Evolutionary conservation across 306 rosid genomes (phyloP).

Genomic region (Pterocarpus santalinus): DNA sequence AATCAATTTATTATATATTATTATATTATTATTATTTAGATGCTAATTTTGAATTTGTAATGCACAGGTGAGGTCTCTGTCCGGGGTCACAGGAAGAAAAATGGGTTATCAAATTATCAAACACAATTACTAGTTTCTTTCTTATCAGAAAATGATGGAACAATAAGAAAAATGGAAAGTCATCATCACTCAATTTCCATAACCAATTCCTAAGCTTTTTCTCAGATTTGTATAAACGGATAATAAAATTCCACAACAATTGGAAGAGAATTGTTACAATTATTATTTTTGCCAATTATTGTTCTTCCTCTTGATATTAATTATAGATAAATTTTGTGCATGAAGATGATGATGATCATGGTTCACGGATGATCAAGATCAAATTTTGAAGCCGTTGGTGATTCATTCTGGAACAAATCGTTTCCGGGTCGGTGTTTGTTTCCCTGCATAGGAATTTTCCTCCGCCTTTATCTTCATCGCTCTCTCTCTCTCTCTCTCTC

Average conservation of each 20-base stretch:
- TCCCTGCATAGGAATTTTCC: conserved; percentile 4
- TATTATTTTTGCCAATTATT: neutral
- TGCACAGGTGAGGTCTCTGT: conserved; percentile 54
- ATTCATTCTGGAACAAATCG: conserved; percentile 47
- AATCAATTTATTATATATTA: no score
- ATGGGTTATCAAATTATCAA: neutral
- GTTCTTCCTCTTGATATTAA: conserved; percentile 31
- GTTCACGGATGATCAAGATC: conserved; percentile 39
- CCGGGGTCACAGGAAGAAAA: conserved; percentile 48
- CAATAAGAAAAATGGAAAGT: conserved; percentile 28
- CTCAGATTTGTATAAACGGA: conserved; percentile 26
- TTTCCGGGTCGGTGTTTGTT: conserved; percentile 54
- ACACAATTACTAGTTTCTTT: conserved; percentile 15
- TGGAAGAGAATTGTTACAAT: conserved; percentile 10
- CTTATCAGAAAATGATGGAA: conserved; percentile 36
- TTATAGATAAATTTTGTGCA: conserved; percentile 29
- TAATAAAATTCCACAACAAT: neutral
- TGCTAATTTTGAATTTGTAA: conserved; percentile 24
- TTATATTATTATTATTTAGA: neutral
- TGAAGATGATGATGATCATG: conserved; percentile 20
- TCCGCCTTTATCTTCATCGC: conserved; percentile 21
- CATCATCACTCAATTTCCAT: conserved; percentile 19
- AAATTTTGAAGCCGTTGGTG: conserved; percentile 41
- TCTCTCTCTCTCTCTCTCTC: conserved; percentile 7
- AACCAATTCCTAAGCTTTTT: conserved; percentile 5